Evolutionary conservation across 2,329 filamentous ascomycete genomes (phyloP), one percentile per base, ranked within the genome.

Genomic region (Neofusicoccum cordaticola): DNA sequence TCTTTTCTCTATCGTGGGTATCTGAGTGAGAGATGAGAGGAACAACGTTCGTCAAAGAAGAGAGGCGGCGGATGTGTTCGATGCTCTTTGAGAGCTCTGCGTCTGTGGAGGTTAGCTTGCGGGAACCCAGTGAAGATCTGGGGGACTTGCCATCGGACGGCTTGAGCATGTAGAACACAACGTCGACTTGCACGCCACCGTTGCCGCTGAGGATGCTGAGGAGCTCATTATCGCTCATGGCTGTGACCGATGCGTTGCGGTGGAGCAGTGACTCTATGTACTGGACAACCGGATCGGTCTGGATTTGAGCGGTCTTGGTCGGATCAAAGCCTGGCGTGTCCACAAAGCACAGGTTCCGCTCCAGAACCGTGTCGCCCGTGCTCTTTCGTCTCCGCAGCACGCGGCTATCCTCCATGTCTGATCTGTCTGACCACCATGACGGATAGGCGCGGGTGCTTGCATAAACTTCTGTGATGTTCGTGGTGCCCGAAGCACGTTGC

Each of bases 311-410:
- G 51, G 82, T 83, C 68, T 74, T 79, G 68, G 4, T 67, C 34
- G 52, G 39, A 45, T 82, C 79, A 75, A 86, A 87, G 12, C 88
- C 88, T 11, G 90, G 87, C 2, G 91, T 94, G 78, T 98, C 94
- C 65, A 97, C 88, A 73, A 99, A 97, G 76, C 92, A 97, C 4
- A 99, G 79, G 73, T 99, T 99, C 35, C 94, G 86, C 73, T 98
- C 94, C 51, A 98, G 80, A 44, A 97, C 85, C 22, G 87, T 85
- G 68, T 95, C 93, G 7, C 88, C 88, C 60, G 87, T 80, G 71
- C 90, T 94, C 71, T 90, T 78, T 35, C 80, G 84, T 72, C 88
- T 84, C 52, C 85, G 82, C 67, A 85, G 77, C 57, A 83, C 79
- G 31, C 82, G 82, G 65, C 85, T 86, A 67, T 90, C 87, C 63